Evolutionary conservation across 2,329 filamentous ascomycete species (phyloP), one percentile per base, ranked within the genome.

Genomic region (Calonectria pteridis): DNA sequence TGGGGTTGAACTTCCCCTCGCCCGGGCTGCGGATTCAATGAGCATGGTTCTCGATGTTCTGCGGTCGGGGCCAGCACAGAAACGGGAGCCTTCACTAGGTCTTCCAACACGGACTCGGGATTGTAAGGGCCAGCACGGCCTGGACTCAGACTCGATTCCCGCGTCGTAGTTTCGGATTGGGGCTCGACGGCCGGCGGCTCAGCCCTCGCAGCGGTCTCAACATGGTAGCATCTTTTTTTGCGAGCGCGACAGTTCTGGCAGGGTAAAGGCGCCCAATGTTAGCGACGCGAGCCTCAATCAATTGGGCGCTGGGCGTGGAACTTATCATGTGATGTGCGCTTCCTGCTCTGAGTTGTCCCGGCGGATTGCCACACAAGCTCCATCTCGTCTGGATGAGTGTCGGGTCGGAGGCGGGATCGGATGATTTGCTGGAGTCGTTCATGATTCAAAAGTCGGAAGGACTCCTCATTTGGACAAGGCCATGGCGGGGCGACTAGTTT

Each of bases 201-300:
- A 16, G n/a, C 18, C n/a, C 23, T 37, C 6, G 59, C 26, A 3
- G 35, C 18, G 3, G 5, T 40, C 50, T 71, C 50, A 28, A 69
- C 35, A 35, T 74, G 73, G 55, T 70, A 74, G n/a, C 73, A 74
- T 50, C 66, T 49, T 16, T 74, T 74, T 49, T 74, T 74, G 26
- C 73, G 73, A 23, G 62, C 33, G 26, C 73, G 73, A 43, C 73
- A 74, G 16, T 33, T 31, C 28, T 73, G 73, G 23, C 73, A 74
- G 16, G 73, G 73, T 74, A 67, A n/a, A 40, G n/a, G 20, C 28
- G 29, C 31, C 23, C 16, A 18, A 18, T 46, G 70, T 74, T 20
- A 74, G 73, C 43, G 7, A 62, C 33, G 9, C 43, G 35, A 6
- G 31, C 3, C 35, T 69, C 40, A 6, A 31, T 23, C 62, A 26